phyloP scores from a whole-genome alignment of 495 filamentous ascomycete genomes.

The Xylaria telfairii region DNA sequence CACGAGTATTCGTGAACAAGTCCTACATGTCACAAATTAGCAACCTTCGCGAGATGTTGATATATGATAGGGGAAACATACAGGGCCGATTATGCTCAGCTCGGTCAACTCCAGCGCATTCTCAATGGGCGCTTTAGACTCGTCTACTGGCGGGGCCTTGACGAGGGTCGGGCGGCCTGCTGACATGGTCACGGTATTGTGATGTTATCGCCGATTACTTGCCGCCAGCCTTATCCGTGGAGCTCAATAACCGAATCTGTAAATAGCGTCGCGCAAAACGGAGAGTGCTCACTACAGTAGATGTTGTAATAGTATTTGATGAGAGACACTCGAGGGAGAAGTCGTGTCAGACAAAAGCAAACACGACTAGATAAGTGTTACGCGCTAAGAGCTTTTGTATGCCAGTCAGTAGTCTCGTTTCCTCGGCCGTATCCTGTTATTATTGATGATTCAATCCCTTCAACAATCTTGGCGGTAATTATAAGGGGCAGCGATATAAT shows the following conservation, averaged over 20 bases:
- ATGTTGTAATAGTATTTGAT: neutral
- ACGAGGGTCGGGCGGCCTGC: slow-evolving; percentile 66
- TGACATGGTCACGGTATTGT: slow-evolving; percentile 2
- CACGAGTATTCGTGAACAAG: slow-evolving; percentile 90
- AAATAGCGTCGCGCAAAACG: neutral
- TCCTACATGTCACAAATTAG: slow-evolving; percentile 56
- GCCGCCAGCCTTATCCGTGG: neutral
- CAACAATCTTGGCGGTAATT: neutral
- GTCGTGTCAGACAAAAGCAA: slow-evolving; percentile 3
- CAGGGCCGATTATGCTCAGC: slow-evolving; percentile 78
- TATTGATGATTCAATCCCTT: neutral
- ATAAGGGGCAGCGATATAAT: neutral
- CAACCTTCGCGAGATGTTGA: neutral
- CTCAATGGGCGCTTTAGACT: slow-evolving; percentile 81
- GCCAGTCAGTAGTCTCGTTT: neutral
- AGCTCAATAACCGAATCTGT: neutral
- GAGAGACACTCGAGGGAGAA: neutral
- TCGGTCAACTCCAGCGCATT: slow-evolving; percentile 85
- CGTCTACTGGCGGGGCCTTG: slow-evolving; percentile 72
- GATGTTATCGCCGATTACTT: neutral
- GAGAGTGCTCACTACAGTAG: neutral
- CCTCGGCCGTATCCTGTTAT: neutral
- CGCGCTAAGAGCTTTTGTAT: neutral
- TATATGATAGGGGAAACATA: slow-evolving; percentile 46
- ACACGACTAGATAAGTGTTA: neutral